Evolutionary conservation across 148 eudicot species (phyloP).

Genomic region (Tetragonia tetragonoides): DNA sequence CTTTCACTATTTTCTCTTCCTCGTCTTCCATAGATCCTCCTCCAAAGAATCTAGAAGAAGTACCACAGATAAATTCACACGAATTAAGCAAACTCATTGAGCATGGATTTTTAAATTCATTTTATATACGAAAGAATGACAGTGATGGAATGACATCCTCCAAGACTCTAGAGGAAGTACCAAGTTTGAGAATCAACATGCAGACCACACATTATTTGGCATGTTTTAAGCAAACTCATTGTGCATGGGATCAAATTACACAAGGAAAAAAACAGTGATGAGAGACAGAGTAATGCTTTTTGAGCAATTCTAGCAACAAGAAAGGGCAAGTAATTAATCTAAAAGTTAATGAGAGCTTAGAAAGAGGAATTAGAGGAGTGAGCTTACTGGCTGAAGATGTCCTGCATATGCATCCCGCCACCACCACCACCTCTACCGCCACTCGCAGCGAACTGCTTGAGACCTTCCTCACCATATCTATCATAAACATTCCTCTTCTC

Average conservation of each 20-base stretch:
- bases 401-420: constrained; percentile 77
- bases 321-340: neutral
- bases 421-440: constrained; percentile 89
- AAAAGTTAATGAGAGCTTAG: neutral
- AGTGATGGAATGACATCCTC: constrained; percentile 30
- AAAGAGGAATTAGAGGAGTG: neutral
- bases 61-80: neutral
- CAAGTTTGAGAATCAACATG: neutral
- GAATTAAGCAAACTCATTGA: neutral
- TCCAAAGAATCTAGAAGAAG: constrained; percentile 61
- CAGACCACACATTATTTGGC: too few relatives aligned
- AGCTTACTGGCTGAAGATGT: constrained; percentile 88
- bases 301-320: neutral
- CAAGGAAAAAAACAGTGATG: neutral
- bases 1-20: constrained; percentile 82
- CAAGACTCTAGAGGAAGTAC: constrained; percentile 50
- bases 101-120: neutral
- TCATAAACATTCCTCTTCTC: constrained; percentile 92
- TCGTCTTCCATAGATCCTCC: constrained; percentile 75
- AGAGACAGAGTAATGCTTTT: neutral
- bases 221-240: neutral
- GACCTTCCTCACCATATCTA: constrained; percentile 93
- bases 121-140: neutral
- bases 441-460: constrained; percentile 77
- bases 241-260: neutral